A percentile compares a stretch with the other conserved stretches of the same genome.
phyloP scores from a whole-genome alignment of 768 basidiomycete species.

The Psilocybe tampanensis region DNA sequence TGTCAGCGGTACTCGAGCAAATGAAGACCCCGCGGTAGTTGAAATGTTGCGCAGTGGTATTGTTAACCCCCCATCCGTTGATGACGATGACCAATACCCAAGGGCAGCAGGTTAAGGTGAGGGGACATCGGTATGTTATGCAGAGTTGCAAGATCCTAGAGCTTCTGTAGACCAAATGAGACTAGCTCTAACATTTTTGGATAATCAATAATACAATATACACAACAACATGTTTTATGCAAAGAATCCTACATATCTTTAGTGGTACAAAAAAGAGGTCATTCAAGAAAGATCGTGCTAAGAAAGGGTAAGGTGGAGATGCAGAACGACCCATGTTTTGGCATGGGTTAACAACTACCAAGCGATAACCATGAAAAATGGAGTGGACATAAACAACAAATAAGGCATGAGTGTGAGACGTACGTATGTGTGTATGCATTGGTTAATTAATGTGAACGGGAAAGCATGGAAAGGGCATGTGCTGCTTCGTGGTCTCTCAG shows the following conservation, averaged over 20 bases:
- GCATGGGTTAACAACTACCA: conserved; percentile 1
- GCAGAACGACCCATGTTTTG: not conserved
- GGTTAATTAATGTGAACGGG: conserved; percentile 18
- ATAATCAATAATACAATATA: too few relatives aligned
- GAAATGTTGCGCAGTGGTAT: conserved; percentile 63
- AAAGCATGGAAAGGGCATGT: conserved; percentile 24
- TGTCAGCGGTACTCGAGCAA: conserved; percentile 47
- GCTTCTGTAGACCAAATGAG: too few relatives aligned
- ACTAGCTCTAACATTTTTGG: too few relatives aligned
- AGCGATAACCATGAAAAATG: not conserved
- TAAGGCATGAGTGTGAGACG: not conserved
- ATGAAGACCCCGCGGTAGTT: conserved; percentile 45
- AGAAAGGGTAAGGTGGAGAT: too few relatives aligned
- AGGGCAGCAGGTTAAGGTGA: conserved; percentile 23
- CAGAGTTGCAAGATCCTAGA: too few relatives aligned
- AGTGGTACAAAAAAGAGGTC: not conserved
- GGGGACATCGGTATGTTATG: too few relatives aligned
- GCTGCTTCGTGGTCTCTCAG: conserved; percentile 24
- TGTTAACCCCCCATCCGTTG: conserved; percentile 47
- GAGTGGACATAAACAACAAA: not conserved
- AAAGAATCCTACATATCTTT: not conserved
- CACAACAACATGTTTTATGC: not conserved
- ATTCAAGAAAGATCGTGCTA: not conserved
- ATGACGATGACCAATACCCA: conserved; percentile 29
- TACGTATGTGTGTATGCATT: not conserved